A percentile compares a stretch with the other conserved stretches of the same genome.
Evolutionary conservation across 2,329 filamentous ascomycete species (phyloP).

Genomic region (Aspergillus sp.): DNA sequence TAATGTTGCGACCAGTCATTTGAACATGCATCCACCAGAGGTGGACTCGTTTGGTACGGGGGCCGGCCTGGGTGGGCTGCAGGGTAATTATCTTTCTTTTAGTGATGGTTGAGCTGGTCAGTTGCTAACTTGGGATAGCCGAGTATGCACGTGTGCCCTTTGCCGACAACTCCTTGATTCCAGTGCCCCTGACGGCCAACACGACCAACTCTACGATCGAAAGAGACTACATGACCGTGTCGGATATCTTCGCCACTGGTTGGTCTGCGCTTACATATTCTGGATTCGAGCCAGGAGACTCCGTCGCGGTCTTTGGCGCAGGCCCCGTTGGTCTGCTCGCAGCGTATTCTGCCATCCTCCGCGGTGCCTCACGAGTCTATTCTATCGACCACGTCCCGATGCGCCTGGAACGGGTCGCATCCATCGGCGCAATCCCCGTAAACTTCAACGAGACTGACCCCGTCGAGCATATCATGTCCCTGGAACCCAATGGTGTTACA

Average conservation of each 20-base stretch:
- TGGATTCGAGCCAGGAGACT: conserved; percentile 64
- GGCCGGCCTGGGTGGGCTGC: neutral
- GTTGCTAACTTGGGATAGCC: conserved; percentile 16
- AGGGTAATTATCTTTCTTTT: neutral
- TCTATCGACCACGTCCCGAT: conserved; percentile 67
- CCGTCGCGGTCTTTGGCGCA: conserved; percentile 67
- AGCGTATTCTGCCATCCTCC: conserved; percentile 64
- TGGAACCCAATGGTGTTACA: conserved; percentile 61
- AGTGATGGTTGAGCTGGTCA: neutral
- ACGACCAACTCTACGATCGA: neutral
- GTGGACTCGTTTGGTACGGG: neutral
- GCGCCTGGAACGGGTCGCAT: conserved; percentile 61
- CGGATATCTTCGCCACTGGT: conserved; percentile 30
- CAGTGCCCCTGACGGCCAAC: conserved; percentile 15
- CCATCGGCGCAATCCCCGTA: conserved; percentile 65
- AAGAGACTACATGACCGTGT: conserved; percentile 19
- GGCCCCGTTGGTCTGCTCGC: conserved; percentile 70
- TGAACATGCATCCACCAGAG: neutral
- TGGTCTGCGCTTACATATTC: conserved; percentile 46
- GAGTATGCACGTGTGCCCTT: conserved; percentile 26
- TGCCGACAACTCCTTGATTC: conserved; percentile 23
- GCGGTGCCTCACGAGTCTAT: conserved; percentile 65
- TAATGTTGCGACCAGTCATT: conserved; percentile 15
- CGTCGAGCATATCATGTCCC: conserved; percentile 64
- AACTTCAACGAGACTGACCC: conserved; percentile 61